Conservation (phyloP, 2,329 filamentous ascomycete genomes). For the Scolecobasidium constrictum region DNA sequence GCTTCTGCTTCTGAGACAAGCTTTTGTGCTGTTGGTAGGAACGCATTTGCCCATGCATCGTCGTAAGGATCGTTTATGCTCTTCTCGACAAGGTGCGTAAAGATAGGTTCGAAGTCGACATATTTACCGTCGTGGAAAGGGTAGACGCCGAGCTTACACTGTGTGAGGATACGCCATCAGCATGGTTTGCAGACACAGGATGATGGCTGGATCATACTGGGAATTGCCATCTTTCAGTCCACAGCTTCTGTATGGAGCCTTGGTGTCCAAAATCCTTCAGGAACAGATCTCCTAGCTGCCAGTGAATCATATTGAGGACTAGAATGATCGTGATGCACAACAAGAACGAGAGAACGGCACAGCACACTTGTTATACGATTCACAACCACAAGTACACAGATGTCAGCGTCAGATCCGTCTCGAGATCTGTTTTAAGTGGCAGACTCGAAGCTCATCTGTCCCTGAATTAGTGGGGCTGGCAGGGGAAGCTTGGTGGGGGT, state of each 20-base stretch:
- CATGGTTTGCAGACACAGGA: neutral
- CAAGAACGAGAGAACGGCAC: too few relatives aligned
- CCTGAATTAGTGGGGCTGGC: too few relatives aligned
- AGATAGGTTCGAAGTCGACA: conserved; percentile 27
- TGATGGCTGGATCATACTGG: conserved; percentile 12
- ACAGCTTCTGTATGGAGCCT: conserved; percentile 21
- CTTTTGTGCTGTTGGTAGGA: conserved; percentile 21
- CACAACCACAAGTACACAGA: too few relatives aligned
- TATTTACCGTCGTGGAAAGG: conserved; percentile 24
- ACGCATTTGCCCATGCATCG: conserved; percentile 24
- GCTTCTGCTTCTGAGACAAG: conserved; percentile 21
- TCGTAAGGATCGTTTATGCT: conserved; percentile 27
- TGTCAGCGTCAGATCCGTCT: too few relatives aligned
- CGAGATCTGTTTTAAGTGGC: too few relatives aligned
- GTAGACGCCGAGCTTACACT: conserved; percentile 13
- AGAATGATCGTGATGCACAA: too few relatives aligned
- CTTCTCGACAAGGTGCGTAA: conserved; percentile 23
- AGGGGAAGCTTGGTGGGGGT: too few relatives aligned
- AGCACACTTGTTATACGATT: too few relatives aligned
- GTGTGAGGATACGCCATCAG: neutral
- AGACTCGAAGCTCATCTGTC: too few relatives aligned
- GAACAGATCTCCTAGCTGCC: conserved; percentile 26
- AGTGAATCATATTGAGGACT: conserved; percentile 12
- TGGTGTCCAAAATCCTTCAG: conserved; percentile 24
- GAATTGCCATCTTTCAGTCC: conserved; percentile 24